Conservation (phyloP, 1,139 yeast species). For the Suhomyces choctaworum region DNA sequence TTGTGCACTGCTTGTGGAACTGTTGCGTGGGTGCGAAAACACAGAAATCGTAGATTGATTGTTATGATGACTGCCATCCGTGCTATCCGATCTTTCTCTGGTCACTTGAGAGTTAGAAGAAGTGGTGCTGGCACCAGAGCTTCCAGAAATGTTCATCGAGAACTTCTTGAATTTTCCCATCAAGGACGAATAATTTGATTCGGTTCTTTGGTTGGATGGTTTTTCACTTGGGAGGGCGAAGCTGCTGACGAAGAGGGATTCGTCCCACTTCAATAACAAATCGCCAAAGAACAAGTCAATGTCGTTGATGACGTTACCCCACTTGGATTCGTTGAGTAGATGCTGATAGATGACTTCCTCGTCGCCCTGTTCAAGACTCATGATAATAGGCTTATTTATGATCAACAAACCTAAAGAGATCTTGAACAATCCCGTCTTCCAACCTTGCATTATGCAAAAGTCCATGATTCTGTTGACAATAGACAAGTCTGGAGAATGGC, state of each 20-base stretch:
- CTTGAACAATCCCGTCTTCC: constrained; percentile 61
- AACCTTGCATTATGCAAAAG: constrained; percentile 62
- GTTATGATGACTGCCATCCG: constrained; percentile 12
- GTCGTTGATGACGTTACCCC: constrained; percentile 53
- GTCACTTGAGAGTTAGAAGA: constrained; percentile 12
- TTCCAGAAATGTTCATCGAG: constrained; percentile 15
- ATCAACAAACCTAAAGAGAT: constrained; percentile 57
- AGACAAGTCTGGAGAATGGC: constrained; percentile 57
- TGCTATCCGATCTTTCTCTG: constrained; percentile 16
- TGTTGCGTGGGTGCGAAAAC: constrained; percentile 15
- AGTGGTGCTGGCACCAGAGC: constrained; percentile 8
- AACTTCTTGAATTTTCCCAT: constrained; percentile 19
- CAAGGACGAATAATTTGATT: constrained; percentile 11
- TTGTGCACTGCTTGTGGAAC: constrained; percentile 11
- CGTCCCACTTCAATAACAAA: constrained; percentile 39
- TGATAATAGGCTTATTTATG: constrained; percentile 52
- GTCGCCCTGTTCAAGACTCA: constrained; percentile 49
- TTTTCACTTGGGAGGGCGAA: background rate
- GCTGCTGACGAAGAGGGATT: constrained; percentile 25
- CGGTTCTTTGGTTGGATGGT: constrained; percentile 4
- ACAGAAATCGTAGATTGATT: constrained; percentile 25
- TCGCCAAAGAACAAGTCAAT: constrained; percentile 46
- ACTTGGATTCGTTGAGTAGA: constrained; percentile 54
- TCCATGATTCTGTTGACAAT: constrained; percentile 56
- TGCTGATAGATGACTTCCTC: constrained; percentile 65